Evolutionary conservation across 192 early-diverging fungal genomes (phyloP).

Genomic region (Gaertneriomyces sp.): DNA sequence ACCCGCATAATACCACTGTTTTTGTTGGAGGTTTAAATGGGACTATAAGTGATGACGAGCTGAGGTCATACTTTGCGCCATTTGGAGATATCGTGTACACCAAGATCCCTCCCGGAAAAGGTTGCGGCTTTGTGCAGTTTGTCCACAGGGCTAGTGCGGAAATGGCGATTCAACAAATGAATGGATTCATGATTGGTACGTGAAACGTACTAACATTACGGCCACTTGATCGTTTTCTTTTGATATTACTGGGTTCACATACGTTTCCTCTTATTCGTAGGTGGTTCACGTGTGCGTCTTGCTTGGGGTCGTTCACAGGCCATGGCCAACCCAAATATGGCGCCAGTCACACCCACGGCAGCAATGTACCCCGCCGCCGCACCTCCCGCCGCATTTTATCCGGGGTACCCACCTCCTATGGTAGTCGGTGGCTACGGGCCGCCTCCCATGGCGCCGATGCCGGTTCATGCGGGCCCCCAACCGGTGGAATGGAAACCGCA

Average conservation of each 20-base stretch:
- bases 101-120: constrained; percentile 91
- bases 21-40: constrained; percentile 92
- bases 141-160: constrained; percentile 79
- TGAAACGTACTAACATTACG: too few relatives aligned
- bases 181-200: constrained; percentile 77
- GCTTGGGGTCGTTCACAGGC: constrained; percentile 68
- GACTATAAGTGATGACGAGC: constrained; percentile 81
- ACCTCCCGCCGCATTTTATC: constrained; percentile 5
- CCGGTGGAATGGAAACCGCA: constrained; percentile 30
- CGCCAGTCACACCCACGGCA: constrained; percentile 10
- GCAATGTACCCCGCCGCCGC: neutral
- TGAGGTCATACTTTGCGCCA: constrained; percentile 70
- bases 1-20: constrained; percentile 93
- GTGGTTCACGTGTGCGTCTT: constrained; percentile 60
- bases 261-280: constrained; percentile 13
- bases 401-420: neutral
- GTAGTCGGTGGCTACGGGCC: constrained; percentile 7
- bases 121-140: constrained; percentile 95
- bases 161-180: constrained; percentile 84
- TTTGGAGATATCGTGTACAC: constrained; percentile 92
- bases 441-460: constrained; percentile 5
- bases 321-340: constrained; percentile 7
- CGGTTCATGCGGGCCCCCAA: constrained; percentile 3
- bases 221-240: neutral
- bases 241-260: neutral